Evolutionary conservation across 352 stramenopile genomes (phyloP), one percentile per base, ranked within the genome.

Genomic region (Pythium insidiosum): DNA sequence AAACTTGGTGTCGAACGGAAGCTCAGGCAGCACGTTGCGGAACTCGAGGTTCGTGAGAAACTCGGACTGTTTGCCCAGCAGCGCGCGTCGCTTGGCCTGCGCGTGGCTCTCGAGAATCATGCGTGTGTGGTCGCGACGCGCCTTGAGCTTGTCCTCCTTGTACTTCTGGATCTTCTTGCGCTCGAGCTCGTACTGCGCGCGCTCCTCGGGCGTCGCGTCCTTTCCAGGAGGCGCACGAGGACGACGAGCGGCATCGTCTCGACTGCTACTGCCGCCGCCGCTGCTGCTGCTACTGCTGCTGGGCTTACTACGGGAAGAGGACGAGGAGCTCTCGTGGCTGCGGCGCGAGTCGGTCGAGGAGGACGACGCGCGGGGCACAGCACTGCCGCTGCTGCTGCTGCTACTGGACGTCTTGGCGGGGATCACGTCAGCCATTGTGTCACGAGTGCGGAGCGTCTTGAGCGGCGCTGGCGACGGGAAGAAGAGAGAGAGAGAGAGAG

Each of bases 131-230:
- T 92, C 80, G 28, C 75, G 66, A 15, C 80, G 80, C 40, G 79
- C 80, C 48, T 87, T 88, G 38, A 92, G 75, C 47, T 92, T 92
- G 63, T 92, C 80, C 42, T 92, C 80, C 50, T 92, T 92, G 59
- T 92, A 92, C 59, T 92, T 92, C 40, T 77, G 73, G 37, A 92
- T 73, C 38, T 90, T 89, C 58, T 88, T 88, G 47, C 80, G 80
- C 58, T 92, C 80, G 35, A 92, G 61, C 43, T 88, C 73, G 43
- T 90, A 90, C 51, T 70, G 70, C n/a, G 73, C 75, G 38, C 73
- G 70, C 50, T 92, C 80, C 31, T 86, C 76, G 0, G 72, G 37
- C 16, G 65, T 78, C 25, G 70, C 75, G 38, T 81, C 68, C 33
- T 63, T 68, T 6, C 73, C 65, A 2, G 73, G 73, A 4, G 71